Evolutionary conservation across 2,329 filamentous ascomycete species (phyloP), one percentile per base, ranked within the genome.

Genomic region (Myriosclerotinia curreyana): DNA sequence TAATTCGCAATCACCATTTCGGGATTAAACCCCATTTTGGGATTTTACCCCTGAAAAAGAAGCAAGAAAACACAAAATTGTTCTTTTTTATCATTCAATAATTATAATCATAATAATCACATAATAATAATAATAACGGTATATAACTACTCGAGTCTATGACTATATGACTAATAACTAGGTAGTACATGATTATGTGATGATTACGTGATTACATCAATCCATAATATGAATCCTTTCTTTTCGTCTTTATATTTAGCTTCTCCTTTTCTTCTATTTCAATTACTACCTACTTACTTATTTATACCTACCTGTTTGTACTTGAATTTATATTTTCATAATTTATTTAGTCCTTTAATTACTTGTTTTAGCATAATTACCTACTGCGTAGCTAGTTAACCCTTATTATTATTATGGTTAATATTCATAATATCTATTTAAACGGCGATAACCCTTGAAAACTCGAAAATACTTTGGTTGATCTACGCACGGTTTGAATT

Each of bases 401-500:
- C n/a, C n/a, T 36, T 14, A 14, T 25, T 48, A 9, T 48, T 17
- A 12, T n/a, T 25, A 42, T 15, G 8, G 3, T 36, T 28, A 55
- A 42, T 42, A 28, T 44, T 20, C 59, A 11, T 44, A 9, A 34
- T 28, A 55, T 34, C n/a, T 14, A 34, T 22, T n/a, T n/a, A n/a
- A 34, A 22, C 60, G 51, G 28, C 50, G 51, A 62, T 36, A 1
- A 49, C 51, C 60, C 60, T 62, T 49, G 28, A 56, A 4, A 38
- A 11, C 25, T 28, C 52, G 38, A 53, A 51, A 50, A 5, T 49
- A 28, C 40, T n/a, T 44, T 28, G 17, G 22, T 46, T 8, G 15
- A 49, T 49, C 60, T n/a, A 38, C 52, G 61, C 62, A 64, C 62
- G 62, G 62, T 52, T 60, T 60, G 55, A 38, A 52, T 46, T n/a